Evolutionary conservation across 1,284 basidiomycete genomes (phyloP), one percentile per base, ranked within the genome.

Genomic region (Melanopsichium pennsylvanicum): DNA sequence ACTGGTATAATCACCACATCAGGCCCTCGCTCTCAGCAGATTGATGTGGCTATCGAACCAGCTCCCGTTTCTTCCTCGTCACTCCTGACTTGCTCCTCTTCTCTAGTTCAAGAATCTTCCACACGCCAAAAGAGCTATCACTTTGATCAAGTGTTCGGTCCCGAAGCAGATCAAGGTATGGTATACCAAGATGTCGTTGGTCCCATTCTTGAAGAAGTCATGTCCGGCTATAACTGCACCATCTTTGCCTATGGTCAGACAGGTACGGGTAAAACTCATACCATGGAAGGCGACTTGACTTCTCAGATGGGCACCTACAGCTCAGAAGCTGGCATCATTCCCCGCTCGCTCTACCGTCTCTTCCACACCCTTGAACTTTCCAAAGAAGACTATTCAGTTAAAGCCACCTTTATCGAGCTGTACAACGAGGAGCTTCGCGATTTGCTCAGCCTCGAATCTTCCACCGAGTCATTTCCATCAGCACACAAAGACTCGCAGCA

Each of bases 181-280:
- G 86, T 99, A 22, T 98, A 96, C 81, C 87, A 91, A 63, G 91
- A 97, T 59, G 94, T 97, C 31, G 95, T 96, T 31, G 87, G 87
- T 58, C 92, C 91, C 1, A 91, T 98, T 86, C 84, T 99, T 40
- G 88, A 93, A 41, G 92, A 99, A 81, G 94, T 98, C 32, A 83
- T 97, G 42, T 85, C 87, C 77, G 96, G 96, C 4, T 99, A 97
- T 84, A 98, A 98, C 78, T 98, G 96, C 80, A 98, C 96, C 0
- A 85, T 98, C 29, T 98, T 98, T 83, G 95, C 95, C 3, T 99
- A 99, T 79, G 96, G 96, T 3, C 96, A 98, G 82, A 99, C 96
- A 0, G 96, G 96, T 5, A 97, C 96, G 0, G 96, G 96, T 15
- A 99, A 99, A 84, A 98, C 96, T 89, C 96, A 77, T 32, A 81